Conservation (phyloP, 2,329 filamentous ascomycete genomes). For the Epicoccum sorghinum region DNA sequence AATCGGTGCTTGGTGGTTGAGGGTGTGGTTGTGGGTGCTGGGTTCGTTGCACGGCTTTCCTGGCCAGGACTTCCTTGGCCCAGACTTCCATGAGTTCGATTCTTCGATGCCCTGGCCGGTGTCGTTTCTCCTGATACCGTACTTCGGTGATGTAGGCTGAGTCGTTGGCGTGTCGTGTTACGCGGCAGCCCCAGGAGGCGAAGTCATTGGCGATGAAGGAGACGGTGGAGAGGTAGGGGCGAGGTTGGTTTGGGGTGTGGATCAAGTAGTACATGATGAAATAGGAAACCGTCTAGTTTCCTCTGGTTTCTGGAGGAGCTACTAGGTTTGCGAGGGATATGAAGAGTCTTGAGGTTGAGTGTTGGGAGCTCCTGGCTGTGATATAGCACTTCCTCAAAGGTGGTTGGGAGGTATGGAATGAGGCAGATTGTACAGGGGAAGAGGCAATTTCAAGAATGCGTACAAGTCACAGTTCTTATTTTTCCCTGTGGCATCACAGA, state of each 20-base stretch:
- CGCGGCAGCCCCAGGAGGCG: constrained; percentile 20
- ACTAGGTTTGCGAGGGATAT: no score
- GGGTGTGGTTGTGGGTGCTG: not conserved
- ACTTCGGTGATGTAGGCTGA: constrained; percentile 24
- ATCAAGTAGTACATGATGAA: constrained; percentile 8
- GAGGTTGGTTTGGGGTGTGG: constrained; percentile 1
- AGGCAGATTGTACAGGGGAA: not conserved
- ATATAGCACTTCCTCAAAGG: not conserved
- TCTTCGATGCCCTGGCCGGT: constrained; percentile 10
- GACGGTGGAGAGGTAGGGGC: constrained; percentile 17
- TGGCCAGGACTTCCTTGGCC: constrained; percentile 19
- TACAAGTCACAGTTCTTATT: no score
- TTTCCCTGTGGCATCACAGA: no score
- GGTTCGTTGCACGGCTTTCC: constrained; percentile 10
- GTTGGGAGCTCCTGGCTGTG: not conserved
- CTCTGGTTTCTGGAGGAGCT: not conserved
- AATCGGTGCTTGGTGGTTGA: not conserved
- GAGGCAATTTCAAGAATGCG: no score
- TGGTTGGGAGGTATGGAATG: constrained; percentile 12
- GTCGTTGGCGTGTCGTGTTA: constrained; percentile 15
- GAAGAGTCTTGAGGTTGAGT: not conserved
- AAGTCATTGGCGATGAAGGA: constrained; percentile 27
- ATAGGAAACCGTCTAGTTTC: not conserved
- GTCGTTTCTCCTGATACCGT: constrained; percentile 11
- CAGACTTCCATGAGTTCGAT: constrained; percentile 25